Evolutionary conservation across 768 basidiomycete species (phyloP).

Genomic region (Clathrus columnatus): DNA sequence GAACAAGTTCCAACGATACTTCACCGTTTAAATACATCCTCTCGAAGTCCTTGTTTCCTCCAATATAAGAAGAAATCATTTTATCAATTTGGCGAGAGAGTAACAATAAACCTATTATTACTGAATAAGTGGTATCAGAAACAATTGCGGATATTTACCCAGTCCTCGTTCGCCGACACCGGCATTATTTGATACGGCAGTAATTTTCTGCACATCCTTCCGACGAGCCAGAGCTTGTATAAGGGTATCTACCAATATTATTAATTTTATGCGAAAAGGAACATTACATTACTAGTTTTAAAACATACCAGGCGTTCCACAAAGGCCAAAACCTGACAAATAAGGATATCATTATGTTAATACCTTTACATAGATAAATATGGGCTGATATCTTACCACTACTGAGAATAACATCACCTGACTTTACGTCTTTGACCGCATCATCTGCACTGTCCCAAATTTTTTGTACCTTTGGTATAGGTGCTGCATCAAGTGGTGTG

Average conservation of each 20-base stretch:
- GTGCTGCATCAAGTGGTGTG: constrained; percentile 14
- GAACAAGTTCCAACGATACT: constrained; percentile 80
- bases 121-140: constrained; percentile 1
- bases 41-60: constrained; percentile 86
- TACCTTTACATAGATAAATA: no score
- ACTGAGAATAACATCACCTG: constrained; percentile 68
- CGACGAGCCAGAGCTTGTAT: constrained; percentile 69
- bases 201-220: constrained; percentile 64
- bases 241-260: constrained; percentile 53
- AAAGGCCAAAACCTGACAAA: constrained; percentile 87
- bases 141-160: constrained; percentile 33
- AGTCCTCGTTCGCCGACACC: constrained; percentile 64
- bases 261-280: background rate
- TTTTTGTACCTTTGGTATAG: constrained; percentile 39
- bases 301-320: constrained; percentile 71
- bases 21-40: constrained; percentile 68
- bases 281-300: background rate
- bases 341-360: no score
- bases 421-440: constrained; percentile 75
- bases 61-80: constrained; percentile 85
- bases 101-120: constrained; percentile 55
- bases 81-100: constrained; percentile 69
- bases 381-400: constrained; percentile 80
- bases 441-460: constrained; percentile 79
- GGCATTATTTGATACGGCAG: constrained; percentile 84